Conservation (phyloP, 371 early-diverging fungal genomes). For the Nematocida sp. region DNA sequence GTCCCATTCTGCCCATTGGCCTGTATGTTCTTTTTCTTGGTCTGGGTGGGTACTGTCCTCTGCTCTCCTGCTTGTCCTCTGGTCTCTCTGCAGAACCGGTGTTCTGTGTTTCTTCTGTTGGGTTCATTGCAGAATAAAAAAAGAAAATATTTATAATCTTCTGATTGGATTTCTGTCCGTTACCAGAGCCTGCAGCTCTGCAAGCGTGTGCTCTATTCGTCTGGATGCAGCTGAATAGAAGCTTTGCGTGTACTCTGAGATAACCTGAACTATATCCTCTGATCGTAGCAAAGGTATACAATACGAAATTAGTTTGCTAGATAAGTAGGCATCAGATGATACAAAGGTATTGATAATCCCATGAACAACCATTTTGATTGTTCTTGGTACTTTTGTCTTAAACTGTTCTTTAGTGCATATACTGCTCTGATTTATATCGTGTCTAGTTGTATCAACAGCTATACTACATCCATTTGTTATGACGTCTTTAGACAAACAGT, state of each 20-base stretch:
- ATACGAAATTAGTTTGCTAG: neutral
- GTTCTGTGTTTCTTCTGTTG: neutral
- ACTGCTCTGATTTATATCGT: neutral
- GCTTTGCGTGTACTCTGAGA: neutral
- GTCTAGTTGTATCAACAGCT: no score
- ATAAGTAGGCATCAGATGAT: slow-evolving; percentile 19
- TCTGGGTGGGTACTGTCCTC: neutral
- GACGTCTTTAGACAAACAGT: no score
- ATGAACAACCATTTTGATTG: neutral
- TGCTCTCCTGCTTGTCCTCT: neutral
- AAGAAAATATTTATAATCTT: slow-evolving; percentile 39
- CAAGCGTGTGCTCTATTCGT: neutral
- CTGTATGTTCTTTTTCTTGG: slow-evolving; percentile 10
- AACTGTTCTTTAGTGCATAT: neutral
- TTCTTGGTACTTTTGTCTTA: neutral
- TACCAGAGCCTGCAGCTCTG: neutral
- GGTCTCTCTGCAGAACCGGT: neutral
- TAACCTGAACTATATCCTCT: neutral
- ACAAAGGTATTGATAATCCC: slow-evolving; percentile 16
- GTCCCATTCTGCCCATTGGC: neutral
- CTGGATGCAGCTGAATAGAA: neutral
- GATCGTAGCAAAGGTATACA: neutral
- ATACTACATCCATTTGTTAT: no score
- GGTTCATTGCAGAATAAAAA: slow-evolving; percentile 27
- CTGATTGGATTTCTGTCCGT: neutral